phyloP scores from a whole-genome alignment of 108 stramenopile genomes.

The Aurantiochytrium sp. region DNA sequence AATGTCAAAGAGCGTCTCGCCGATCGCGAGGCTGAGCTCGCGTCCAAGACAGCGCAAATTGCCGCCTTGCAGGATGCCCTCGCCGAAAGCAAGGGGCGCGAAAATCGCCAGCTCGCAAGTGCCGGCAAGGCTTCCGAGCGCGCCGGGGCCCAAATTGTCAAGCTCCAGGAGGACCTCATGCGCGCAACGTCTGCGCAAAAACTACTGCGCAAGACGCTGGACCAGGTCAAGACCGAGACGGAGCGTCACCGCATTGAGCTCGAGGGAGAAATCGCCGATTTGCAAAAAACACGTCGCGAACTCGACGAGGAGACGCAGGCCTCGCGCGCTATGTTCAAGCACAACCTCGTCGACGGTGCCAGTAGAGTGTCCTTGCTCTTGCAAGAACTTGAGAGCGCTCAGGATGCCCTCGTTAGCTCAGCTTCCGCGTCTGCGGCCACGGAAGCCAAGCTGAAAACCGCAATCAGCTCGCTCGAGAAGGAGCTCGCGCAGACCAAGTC shows the following conservation, averaged over 20 bases:
- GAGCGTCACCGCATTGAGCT: neutral
- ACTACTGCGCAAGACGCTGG: neutral
- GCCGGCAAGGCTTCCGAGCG: neutral
- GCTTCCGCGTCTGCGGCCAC: neutral
- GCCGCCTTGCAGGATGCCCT: too few relatives aligned
- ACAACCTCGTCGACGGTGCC: neutral
- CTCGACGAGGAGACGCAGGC: neutral
- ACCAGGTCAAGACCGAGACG: neutral
- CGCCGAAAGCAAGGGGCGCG: neutral
- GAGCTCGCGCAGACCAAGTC: neutral
- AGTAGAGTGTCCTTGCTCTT: neutral
- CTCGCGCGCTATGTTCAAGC: neutral
- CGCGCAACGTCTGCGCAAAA: neutral
- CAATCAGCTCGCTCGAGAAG: neutral
- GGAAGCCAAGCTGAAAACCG: neutral
- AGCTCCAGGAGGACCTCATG: neutral
- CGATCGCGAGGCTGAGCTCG: neutral
- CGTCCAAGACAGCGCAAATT: too few relatives aligned
- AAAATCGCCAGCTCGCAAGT: neutral
- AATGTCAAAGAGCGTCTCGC: neutral
- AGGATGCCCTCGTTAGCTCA: neutral
- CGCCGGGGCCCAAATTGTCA: neutral
- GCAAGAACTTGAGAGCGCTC: neutral
- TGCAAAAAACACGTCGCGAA: neutral
- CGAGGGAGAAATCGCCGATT: neutral